Base-by-base conservation (phyloP, 495 filamentous ascomycete genomes). In the Tricharina praecox region DNA sequence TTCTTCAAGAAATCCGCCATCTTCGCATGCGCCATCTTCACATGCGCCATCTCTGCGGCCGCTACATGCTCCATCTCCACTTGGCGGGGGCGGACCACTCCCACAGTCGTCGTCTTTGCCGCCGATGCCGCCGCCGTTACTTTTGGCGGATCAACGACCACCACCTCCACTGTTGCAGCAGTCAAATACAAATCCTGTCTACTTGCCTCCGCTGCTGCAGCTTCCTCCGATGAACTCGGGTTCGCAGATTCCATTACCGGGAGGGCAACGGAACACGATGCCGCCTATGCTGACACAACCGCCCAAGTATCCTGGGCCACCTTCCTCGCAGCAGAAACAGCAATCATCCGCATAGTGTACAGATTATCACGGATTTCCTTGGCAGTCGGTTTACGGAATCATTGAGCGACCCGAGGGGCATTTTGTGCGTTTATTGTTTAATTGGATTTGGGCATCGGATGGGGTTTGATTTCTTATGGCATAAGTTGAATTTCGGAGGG, bases 161-260 rank as follows among this genome's bases (percentile, higher is more conserved):
- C 48, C 50, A 15, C 19, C 50, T 35, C 23, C 8, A 26, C 13
- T 30, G n/a, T 19, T n/a, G 8, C 52, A 58, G 32, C 55, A 51
- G 46, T 49, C 30, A 48, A 47, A 35, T 60, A 28, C 52, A 50
- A 21, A n/a, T n/a, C n/a, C n/a, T n/a, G n/a, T n/a, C n/a, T n/a
- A n/a, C n/a, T n/a, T n/a, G n/a, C 46, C 61, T 4, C 58, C 58
- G 19, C 58, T 58, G 20, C 39, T 61, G 35, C 58, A 61, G 26
- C 53, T 61, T 34, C 58, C 58, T 8, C 58, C 58, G 24, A 52
- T 61, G 49, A 57, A 50, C 37, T 52, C 56, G 18, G 56, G 53
- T 23, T 26, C 58, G 4, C 58, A 54, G 36, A 48, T 28, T 24
- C 41, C 45, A 10, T 49, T 45, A 23, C 48, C 43, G 11, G 28